Evolutionary conservation across 345 rosid species (phyloP), one percentile per base, ranked within the genome.

Genomic region (Ailanthus altissimus): DNA sequence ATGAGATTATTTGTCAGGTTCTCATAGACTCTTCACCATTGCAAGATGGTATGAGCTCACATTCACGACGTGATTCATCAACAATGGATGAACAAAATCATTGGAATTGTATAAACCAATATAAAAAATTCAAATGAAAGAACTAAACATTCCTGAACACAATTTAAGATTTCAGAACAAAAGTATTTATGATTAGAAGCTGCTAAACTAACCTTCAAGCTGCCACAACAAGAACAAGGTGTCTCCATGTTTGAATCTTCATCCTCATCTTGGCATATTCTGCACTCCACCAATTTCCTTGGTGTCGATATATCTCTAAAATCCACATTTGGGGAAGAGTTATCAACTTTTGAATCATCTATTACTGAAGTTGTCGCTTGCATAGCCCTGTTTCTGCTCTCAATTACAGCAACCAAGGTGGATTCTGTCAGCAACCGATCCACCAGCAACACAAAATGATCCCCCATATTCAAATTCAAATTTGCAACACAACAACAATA

Each of bases 191-290:
- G 43, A 71, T 42, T 38, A 61, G 60, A 49, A 3, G 58, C 56
- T 63, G 16, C 21, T 45, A 38, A 66, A 61, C 85, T 67, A 21
- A 92, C 98, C 98, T 95, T 90, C 85, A 95, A 83, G 88, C 98
- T 95, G 67, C 99, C 99, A 53, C 85, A 86, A 71, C 99, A 95
- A 68, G 93, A 87, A 80, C 98, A 93, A 53, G 98, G 99, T 16
- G 90, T 82, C 87, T 95, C 99, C 99, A 95, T 93, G 46, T 90
- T 90, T 1, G 90, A 89, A 82, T 89, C 94, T 58, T 72, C 84
- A 75, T 92, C 99, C 38, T 95, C 98, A 49, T 93, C 99, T 77
- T 92, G 99, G 84, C 99, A 95, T 62, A 95, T 95, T 86, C 96
- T 88, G 80, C 99, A 95, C 62, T 92, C 91, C n/a, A 86, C 98